Conservation (phyloP, 345 rosid genomes). For the Nasturtium officinale region DNA sequence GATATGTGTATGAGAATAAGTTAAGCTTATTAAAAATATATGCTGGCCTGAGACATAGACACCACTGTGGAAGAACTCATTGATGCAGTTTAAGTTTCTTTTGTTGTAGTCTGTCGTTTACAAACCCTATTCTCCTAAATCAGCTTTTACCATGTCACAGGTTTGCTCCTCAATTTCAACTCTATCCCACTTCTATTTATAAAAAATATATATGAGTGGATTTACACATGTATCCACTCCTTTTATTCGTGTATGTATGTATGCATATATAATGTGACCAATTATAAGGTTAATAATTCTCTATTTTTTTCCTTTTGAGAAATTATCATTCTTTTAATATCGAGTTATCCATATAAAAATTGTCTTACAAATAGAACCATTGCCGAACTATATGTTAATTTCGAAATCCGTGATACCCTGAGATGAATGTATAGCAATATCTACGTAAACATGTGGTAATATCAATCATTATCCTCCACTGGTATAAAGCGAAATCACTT, state of each 20-base stretch:
- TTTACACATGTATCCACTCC: not conserved
- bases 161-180: constrained; percentile 44
- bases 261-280: not conserved
- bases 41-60: constrained; percentile 39
- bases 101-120: constrained; percentile 38
- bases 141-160: constrained; percentile 42
- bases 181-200: constrained; percentile 27
- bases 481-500: not conserved
- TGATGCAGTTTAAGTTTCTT: constrained; percentile 45
- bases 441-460: not conserved
- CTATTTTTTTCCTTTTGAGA: not conserved
- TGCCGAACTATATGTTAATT: not conserved
- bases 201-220: not conserved
- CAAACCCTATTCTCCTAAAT: constrained; percentile 34
- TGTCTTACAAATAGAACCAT: not conserved
- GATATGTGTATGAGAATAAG: constrained; percentile 40
- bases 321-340: not conserved
- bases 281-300: not conserved
- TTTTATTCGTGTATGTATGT: not conserved
- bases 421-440: not conserved
- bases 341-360: not conserved
- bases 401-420: not conserved
- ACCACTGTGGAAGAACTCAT: constrained; percentile 43
- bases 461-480: constrained; percentile 14
- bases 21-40: constrained; percentile 13